Percentiles rank a stretch among this genome's conserved stretches.
Conservation (phyloP, 495 filamentous ascomycete species). For the Aspergillus biplanus region DNA sequence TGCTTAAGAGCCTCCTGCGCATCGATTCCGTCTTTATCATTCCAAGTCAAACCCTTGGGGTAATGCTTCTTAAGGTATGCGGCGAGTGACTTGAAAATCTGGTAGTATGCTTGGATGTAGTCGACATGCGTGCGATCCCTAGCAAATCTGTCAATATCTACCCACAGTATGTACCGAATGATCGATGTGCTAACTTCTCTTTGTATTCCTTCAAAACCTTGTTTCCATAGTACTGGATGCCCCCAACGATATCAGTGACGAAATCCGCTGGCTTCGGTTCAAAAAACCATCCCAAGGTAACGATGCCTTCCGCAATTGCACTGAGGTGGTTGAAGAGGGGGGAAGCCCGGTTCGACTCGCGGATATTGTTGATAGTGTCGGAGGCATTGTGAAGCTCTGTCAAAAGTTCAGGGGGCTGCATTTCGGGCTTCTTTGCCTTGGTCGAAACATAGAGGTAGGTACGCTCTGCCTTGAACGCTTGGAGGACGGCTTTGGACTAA, state of each 20-base stretch:
- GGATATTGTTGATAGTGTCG: slow-evolving; percentile 72
- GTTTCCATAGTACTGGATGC: slow-evolving; percentile 90
- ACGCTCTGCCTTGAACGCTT: slow-evolving; percentile 80
- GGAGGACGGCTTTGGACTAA: slow-evolving; percentile 62
- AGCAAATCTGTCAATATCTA: slow-evolving; percentile 19
- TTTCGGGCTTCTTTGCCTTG: slow-evolving; percentile 89
- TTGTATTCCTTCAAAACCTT: slow-evolving; percentile 86
- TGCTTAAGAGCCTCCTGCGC: slow-evolving; percentile 70
- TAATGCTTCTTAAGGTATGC: slow-evolving; percentile 84
- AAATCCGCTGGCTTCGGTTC: slow-evolving; percentile 80
- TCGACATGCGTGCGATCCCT: slow-evolving; percentile 79
- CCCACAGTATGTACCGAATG: not conserved
- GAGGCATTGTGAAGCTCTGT: slow-evolving; percentile 82
- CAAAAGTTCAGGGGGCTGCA: slow-evolving; percentile 69
- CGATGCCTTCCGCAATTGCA: slow-evolving; percentile 86
- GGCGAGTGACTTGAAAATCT: slow-evolving; percentile 77
- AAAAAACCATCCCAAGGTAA: slow-evolving; percentile 83
- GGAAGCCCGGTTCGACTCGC: slow-evolving; percentile 74
- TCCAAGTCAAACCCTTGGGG: slow-evolving; percentile 82
- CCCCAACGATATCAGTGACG: slow-evolving; percentile 74
- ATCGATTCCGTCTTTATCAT: slow-evolving; percentile 73
- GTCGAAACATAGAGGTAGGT: slow-evolving; percentile 86
- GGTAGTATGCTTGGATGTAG: slow-evolving; percentile 87
- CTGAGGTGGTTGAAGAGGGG: slow-evolving; percentile 76
- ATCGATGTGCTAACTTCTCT: slow-evolving; percentile 69